Base-by-base conservation (phyloP, 495 filamentous ascomycete species). In the Penicillium cosmopolitanum region DNA sequence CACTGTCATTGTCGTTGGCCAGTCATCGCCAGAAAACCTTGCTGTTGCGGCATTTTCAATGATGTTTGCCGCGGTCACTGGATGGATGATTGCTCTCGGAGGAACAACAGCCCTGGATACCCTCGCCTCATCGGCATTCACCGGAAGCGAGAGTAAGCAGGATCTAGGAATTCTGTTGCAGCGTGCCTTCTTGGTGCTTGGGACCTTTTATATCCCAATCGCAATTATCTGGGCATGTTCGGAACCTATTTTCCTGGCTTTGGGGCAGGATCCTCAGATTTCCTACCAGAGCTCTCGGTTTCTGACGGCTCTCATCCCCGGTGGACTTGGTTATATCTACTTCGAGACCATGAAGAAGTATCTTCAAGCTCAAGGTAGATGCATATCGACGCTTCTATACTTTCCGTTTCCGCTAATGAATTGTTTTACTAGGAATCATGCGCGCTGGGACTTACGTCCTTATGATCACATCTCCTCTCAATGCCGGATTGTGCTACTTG, bases 331-430 rank as follows among this genome's bases (percentile, higher is more conserved):
- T 2, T 96, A 97, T 71, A 86, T 96, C 46, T 96, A 91, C 70
- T 97, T 97, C 65, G 93, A 97, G 71, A 77, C 85, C 12, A 87
- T 92, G 84, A 97, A 97, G 74, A 97, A 97, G 73, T 97, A 87
- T 65, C 76, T 97, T 13, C 93, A 96, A 71, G 93, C 93, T 4
- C 93, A 97, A 79, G 90, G 89, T 89, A 76, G 42, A 44, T 44
- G 5, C 42, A 44, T 9, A 6, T 36, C 4, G 13, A 23, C 63
- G 51, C 9, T 0, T 15, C 25, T 18, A 13, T 9, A 12, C 15
- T 40, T 15, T 19, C 52, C 11, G 16, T 8, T 34, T 34, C 36
- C 38, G 33, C 43, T 60, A 18, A 64, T 53, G 2, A 3, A 21
- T 10, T 21, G 25, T n/a, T 3, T 15, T 25, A 19, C 11, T 58